phyloP scores from a whole-genome alignment of 495 filamentous ascomycete genomes.

The Lophiotrema nucula region DNA sequence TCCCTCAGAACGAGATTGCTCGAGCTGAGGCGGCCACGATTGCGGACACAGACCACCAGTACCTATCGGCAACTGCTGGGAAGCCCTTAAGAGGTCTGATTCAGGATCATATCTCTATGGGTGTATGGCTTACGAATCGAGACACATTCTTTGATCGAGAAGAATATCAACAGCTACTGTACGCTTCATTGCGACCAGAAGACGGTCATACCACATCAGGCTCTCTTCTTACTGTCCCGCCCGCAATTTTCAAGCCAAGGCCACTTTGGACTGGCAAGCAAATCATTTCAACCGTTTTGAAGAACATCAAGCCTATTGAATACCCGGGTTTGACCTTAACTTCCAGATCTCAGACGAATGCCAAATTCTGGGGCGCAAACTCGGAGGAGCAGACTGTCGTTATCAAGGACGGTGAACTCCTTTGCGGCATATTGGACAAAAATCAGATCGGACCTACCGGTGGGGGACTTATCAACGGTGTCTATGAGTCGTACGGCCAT shows the following conservation, averaged over 20 bases:
- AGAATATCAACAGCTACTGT: conserved; percentile 91
- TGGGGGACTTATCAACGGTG: conserved; percentile 84
- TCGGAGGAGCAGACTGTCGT: conserved; percentile 67
- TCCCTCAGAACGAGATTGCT: conserved; percentile 95
- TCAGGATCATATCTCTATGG: conserved; percentile 97
- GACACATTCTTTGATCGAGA: conserved; percentile 89
- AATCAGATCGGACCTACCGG: conserved; percentile 84
- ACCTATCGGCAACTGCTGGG: conserved; percentile 88
- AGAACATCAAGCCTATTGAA: conserved; percentile 77
- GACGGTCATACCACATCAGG: conserved; percentile 71
- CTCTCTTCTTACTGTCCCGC: conserved; percentile 73
- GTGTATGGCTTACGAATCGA: conserved; percentile 82
- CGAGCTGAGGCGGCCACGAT: conserved; percentile 86
- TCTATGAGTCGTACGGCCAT: conserved; percentile 93
- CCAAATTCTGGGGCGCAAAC: conserved; percentile 66
- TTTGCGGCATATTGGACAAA: conserved; percentile 93
- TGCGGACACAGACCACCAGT: conserved; percentile 96
- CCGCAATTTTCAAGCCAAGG: conserved; percentile 78
- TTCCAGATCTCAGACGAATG: conserved; percentile 71
- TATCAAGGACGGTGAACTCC: conserved; percentile 81
- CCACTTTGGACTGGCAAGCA: conserved; percentile 97
- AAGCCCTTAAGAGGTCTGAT: conserved; percentile 95
- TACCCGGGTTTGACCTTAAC: conserved; percentile 77
- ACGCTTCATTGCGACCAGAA: conserved; percentile 85
- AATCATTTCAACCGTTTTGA: conserved; percentile 86